Base-by-base conservation (phyloP, 1,284 basidiomycete genomes). In the Boletus albobrunnescens region DNA sequence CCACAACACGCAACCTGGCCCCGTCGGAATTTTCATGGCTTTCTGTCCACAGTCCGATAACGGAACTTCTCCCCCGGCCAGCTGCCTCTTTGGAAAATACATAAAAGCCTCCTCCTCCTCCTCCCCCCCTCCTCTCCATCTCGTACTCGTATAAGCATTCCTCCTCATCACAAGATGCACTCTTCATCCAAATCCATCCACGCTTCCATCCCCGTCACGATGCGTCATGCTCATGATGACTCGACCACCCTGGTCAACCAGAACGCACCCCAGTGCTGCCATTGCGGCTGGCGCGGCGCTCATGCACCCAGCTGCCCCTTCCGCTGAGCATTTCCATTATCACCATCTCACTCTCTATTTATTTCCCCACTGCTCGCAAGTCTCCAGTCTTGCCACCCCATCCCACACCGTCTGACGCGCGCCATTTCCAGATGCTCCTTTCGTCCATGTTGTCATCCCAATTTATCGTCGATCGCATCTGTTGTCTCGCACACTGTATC, bases 271-370 rank as follows among this genome's bases (percentile, higher is more conserved):
- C 83, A 86, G 63, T 87, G 84, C 71, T 84, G 82, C 73, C 82
- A 85, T 63, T 87, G 84, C 53, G 82, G 82, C 54, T 82, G 73
- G 72, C 79, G 83, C 56, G 84, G 83, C 37, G 61, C 70, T 47
- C 84, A 87, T 61, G 68, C 78, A n/a, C 77, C 78, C 33, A 75
- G 70, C 60, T 86, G 83, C 72, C 84, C 84, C 26, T 86, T 86
- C 81, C 61, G 57, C 47, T 55, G 56, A 55, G 53, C 52, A 47
- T 53, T 17, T 31, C n/a, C 46, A 27, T 44, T 31, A 33, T 47
- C 37, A 48, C 49, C 51, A 51, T 47, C 27, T 54, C 50, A 36
- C n/a, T n/a, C 41, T 12, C 46, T 58, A 59, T 63, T 61, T 66
- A 67, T 63, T 51, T 49, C 41, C 40, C 49, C 42, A 37, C 35